Conservation (phyloP, 257 asterid species). For the Nicotiana otophora region DNA sequence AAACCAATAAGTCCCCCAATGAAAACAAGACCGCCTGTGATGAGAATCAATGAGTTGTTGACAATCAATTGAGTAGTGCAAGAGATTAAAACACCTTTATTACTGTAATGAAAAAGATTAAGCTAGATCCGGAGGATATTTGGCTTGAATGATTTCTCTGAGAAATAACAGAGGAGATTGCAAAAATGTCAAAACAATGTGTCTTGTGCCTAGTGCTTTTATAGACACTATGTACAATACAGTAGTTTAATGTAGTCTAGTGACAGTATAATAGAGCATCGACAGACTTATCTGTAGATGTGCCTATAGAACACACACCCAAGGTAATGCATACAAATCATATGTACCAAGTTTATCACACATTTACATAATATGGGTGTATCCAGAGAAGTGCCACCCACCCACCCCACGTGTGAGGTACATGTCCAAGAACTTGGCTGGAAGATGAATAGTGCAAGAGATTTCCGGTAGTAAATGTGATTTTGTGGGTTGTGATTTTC, state of each 20-base stretch:
- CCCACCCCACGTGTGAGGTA: neutral
- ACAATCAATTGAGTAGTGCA: neutral
- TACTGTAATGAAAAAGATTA: neutral
- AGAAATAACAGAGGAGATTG: neutral
- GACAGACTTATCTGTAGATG: neutral
- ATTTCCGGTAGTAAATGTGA: neutral
- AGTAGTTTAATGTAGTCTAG: neutral
- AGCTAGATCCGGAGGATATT: neutral
- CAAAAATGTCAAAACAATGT: neutral
- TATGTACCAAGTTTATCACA: neutral
- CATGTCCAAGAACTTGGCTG: neutral
- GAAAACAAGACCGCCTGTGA: slow-evolving; percentile 76
- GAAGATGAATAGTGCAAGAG: neutral
- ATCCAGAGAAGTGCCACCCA: neutral
- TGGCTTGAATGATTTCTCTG: neutral
- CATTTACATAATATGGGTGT: neutral
- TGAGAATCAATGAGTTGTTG: slow-evolving; percentile 15
- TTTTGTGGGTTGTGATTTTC: neutral
- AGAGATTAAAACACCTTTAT: neutral
- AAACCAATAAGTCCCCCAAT: slow-evolving; percentile 70
- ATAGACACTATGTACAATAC: neutral
- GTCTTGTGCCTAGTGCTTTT: neutral
- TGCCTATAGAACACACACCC: neutral
- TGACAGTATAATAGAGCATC: neutral
- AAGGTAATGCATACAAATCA: neutral